Percentiles rank a stretch among this genome's conserved stretches.
Evolutionary conservation across 2,329 filamentous ascomycete genomes (phyloP).

Genomic region (Trichoderma sp.): DNA sequence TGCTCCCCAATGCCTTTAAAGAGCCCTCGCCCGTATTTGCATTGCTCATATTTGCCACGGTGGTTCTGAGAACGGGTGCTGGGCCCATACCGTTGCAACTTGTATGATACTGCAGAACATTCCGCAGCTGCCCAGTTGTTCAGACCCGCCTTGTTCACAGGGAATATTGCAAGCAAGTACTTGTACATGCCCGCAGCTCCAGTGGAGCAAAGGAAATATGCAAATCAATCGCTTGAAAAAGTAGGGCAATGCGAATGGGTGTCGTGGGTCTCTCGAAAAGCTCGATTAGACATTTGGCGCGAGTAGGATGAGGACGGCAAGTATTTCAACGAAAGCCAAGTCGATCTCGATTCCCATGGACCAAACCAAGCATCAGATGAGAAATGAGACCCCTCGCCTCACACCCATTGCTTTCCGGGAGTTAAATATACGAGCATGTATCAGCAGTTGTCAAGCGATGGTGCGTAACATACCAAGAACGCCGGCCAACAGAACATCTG

Average conservation of each 20-base stretch:
- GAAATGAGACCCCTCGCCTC: neutral
- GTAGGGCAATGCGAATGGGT: constrained; percentile 15
- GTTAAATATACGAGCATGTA: neutral
- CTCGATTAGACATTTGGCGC: constrained; percentile 23
- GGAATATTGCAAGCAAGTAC: neutral
- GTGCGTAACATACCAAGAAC: neutral
- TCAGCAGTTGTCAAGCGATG: neutral
- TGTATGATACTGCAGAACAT: neutral
- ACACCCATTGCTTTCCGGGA: neutral
- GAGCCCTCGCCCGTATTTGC: neutral
- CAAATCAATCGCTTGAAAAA: neutral
- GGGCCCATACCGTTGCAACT: neutral
- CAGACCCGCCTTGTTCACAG: neutral
- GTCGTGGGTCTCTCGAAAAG: constrained; percentile 22
- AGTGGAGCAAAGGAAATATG: neutral
- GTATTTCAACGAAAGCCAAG: neutral
- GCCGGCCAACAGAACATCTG: neutral
- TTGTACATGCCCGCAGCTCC: neutral
- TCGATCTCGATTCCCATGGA: neutral
- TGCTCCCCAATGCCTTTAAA: neutral
- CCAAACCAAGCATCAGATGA: neutral
- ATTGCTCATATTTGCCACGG: neutral
- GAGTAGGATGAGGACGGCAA: constrained; percentile 2
- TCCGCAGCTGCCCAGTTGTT: neutral
- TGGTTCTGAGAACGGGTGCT: too few relatives aligned